Base-by-base conservation (phyloP, 1,139 yeast genomes). In the Yamadazyma jaroonii region DNA sequence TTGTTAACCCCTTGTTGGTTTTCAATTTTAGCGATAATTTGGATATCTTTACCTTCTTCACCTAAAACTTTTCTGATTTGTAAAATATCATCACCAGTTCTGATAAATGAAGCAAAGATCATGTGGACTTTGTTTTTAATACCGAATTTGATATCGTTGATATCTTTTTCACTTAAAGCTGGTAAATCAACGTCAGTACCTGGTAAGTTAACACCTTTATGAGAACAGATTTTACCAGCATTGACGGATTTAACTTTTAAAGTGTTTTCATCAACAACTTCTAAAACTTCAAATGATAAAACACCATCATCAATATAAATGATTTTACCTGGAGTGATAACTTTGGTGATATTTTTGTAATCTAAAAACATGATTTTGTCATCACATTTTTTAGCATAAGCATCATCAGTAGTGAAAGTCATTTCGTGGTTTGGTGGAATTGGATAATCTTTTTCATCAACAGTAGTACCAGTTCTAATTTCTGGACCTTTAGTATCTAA, bases 1-100 rank as follows among this genome's bases (percentile, higher is more conserved):
- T 92, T 92, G 84, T 92, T 89, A 60, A 92, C 97, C 77, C 99
- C 99, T 74, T 92, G 99, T 75, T 90, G 97, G 77, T 89, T 90
- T 77, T 92, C 99, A 65, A 92, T 90, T 81, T 92, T 92, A 64
- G 90, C 84, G 57, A 92, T 89, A 69, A 92, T 89, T 77, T 92
- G 94, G 66, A 92, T 87, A 61, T 87, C 85, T 72, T 83, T 84
- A 65, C 98, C 98, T 42, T 88, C 95, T 72, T 89, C 96, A 62
- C 98, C 97, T 54, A 92, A 78, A 43, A 92, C 96, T 62, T 81
- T 75, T 74, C 98, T 85, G 71, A 92, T 92, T 62, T 87, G 85
- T 61, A 66, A 72, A 62, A 92, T 85, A 68, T 92, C 99, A 47
- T 84, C 68, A 56, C 88, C 97, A 49, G 95, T 76, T 77, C 99